Conservation (phyloP, 2,329 filamentous ascomycete genomes). For the Dothideomycetidae sp. region DNA sequence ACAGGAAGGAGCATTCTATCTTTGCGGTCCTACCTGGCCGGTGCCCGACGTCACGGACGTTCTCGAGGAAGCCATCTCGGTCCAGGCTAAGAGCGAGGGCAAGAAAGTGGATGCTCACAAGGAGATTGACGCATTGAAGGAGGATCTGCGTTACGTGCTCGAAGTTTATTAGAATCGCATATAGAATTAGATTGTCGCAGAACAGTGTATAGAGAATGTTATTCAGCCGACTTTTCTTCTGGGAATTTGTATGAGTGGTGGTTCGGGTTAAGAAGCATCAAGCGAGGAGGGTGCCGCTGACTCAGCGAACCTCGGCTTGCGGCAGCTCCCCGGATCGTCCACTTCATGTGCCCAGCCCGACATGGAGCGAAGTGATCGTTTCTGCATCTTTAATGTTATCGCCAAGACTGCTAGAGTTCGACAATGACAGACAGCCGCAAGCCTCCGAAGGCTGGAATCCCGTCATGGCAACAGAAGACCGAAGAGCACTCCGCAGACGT, state of each 20-base stretch:
- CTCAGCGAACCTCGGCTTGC: too few species aligned
- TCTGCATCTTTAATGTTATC: too few species aligned
- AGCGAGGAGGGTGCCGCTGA: too few species aligned
- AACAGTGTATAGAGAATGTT: too few species aligned
- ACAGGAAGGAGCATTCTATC: conserved; percentile 85
- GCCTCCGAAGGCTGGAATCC: neutral
- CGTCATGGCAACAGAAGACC: neutral
- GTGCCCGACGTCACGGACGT: conserved; percentile 94
- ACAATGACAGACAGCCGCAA: neutral
- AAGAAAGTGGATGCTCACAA: conserved; percentile 76
- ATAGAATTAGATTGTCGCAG: too few species aligned
- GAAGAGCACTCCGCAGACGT: neutral
- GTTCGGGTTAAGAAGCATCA: too few species aligned
- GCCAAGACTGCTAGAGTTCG: too few species aligned
- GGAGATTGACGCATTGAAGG: conserved; percentile 96
- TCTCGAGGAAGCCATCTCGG: conserved; percentile 76
- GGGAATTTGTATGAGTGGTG: too few species aligned
- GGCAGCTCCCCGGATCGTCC: too few species aligned
- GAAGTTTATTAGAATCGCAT: conserved; percentile 99
- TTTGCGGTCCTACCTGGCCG: conserved; percentile 96
- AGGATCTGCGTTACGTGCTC: conserved; percentile 82
- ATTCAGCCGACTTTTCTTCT: too few species aligned
- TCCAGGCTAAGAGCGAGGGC: conserved; percentile 52
- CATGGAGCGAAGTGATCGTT: too few species aligned
- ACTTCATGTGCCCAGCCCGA: too few species aligned